These are phyloP conservation scores for Lasiodiplodia hormozganensis DNA, from an alignment of 2,329 filamentous ascomycete species.

Conservation along the genomic window DNA sequence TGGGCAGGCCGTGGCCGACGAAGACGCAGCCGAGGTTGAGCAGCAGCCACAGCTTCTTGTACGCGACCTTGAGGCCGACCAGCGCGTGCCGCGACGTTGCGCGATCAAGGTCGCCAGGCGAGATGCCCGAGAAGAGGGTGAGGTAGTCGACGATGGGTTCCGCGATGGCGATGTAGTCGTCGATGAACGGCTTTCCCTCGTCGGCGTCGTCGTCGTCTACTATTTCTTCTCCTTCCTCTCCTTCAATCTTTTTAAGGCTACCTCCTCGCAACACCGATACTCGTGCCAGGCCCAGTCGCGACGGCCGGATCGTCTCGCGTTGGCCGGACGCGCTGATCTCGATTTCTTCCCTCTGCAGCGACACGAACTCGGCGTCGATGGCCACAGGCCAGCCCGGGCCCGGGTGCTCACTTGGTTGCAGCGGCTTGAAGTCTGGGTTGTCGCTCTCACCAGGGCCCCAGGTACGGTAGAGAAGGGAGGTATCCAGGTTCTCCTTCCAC, in stretches of 20 bases:
- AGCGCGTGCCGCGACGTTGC: constrained; percentile 80
- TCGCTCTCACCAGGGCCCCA: constrained; percentile 56
- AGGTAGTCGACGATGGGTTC: constrained; percentile 95
- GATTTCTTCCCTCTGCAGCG: constrained; percentile 89
- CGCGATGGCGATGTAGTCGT: constrained; percentile 93
- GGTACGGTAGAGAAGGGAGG: constrained; percentile 81
- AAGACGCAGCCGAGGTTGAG: constrained; percentile 94
- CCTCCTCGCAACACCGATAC: constrained; percentile 86
- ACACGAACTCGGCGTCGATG: constrained; percentile 95
- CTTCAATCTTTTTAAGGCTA: constrained; percentile 51
- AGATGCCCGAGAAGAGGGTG: constrained; percentile 92
- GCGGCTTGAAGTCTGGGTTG: constrained; percentile 65
- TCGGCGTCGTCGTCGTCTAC: constrained; percentile 41
- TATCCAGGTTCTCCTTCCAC: constrained; percentile 87
- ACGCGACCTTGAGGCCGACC: constrained; percentile 86
- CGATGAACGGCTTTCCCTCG: constrained; percentile 88
- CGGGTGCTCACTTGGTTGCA: constrained; percentile 70
- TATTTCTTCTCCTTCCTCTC: background rate
- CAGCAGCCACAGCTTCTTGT: constrained; percentile 97
- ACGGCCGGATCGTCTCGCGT: constrained; percentile 88
- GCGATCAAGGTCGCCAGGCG: constrained; percentile 81
- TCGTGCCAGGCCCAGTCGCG: constrained; percentile 88
- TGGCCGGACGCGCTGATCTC: constrained; percentile 95
- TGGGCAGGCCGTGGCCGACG: constrained; percentile 89
- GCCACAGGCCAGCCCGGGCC: constrained; percentile 78